phyloP scores from a whole-genome alignment of 2,329 filamentous ascomycete species.

The Colletotrichum navitas region DNA sequence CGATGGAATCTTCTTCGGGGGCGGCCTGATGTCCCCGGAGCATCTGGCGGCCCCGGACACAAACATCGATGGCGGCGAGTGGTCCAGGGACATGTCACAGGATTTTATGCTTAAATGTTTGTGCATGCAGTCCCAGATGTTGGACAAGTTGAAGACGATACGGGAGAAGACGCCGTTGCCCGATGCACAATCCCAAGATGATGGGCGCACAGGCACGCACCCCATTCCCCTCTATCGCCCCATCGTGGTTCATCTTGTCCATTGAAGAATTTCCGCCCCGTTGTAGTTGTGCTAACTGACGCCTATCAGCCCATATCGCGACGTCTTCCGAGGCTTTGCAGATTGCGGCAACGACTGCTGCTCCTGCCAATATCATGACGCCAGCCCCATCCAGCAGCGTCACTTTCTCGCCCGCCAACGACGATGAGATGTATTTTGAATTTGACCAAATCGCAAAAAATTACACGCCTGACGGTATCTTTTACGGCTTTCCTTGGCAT shows the following conservation, averaged over 20 bases:
- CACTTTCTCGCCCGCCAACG: slow-evolving; percentile 37
- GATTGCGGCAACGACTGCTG: background rate
- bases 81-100: slow-evolving; percentile 33
- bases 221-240: background rate
- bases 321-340: background rate
- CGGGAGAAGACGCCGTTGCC: slow-evolving; percentile 41
- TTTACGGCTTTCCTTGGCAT: background rate
- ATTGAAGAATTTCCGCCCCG: background rate
- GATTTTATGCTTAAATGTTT: slow-evolving; percentile 47
- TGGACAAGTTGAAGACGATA: slow-evolving; percentile 44
- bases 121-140: slow-evolving; percentile 46
- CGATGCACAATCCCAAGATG: slow-evolving; percentile 17
- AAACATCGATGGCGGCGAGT: slow-evolving; percentile 7
- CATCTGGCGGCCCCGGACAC: background rate
- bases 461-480: slow-evolving; percentile 43
- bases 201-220: slow-evolving; percentile 21
- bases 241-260: background rate
- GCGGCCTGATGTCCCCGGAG: background rate
- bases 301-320: background rate
- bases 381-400: slow-evolving; percentile 39
- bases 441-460: slow-evolving; percentile 42
- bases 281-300: background rate
- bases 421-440: slow-evolving; percentile 43
- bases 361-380: slow-evolving; percentile 26
- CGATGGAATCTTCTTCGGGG: slow-evolving; percentile 3